Percentiles rank a stretch among this genome's conserved stretches.
phyloP scores from a whole-genome alignment of 225 moss, liverwort and hornwort genomes.

The Pleurozium schreberi region DNA sequence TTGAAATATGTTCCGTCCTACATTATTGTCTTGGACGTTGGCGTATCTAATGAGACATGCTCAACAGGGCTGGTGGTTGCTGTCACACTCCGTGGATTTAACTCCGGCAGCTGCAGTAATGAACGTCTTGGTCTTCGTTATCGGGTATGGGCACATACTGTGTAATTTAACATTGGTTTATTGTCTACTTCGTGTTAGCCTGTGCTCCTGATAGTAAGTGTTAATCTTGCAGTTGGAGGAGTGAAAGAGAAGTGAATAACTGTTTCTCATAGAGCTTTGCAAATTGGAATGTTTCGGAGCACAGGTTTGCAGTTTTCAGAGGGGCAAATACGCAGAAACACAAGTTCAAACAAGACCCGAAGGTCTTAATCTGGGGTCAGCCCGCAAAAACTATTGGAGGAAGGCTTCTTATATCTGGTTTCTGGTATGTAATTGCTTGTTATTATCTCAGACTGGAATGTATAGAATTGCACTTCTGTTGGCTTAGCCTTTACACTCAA shows the following conservation, averaged over 20 bases:
- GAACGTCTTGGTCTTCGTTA: conserved; percentile 49
- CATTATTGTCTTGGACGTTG: background rate
- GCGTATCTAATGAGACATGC: background rate
- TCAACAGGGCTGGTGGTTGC: conserved; percentile 83
- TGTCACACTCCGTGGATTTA: conserved; percentile 52
- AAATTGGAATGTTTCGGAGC: background rate
- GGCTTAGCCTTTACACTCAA: background rate
- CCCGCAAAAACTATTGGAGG: conserved; percentile 70
- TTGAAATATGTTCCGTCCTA: background rate
- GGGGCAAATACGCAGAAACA: conserved; percentile 96
- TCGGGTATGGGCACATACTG: conserved; percentile 34
- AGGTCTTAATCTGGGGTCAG: conserved; percentile 75
- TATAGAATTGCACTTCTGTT: background rate
- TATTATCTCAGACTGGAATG: background rate
- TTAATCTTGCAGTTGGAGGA: background rate
- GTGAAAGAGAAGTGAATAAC: background rate
- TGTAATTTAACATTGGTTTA: background rate
- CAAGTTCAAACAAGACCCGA: conserved; percentile 76
- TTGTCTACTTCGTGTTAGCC: background rate
- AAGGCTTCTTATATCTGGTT: conserved; percentile 76
- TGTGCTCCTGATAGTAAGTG: background rate
- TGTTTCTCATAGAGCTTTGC: background rate
- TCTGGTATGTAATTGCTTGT: conserved; percentile 46
- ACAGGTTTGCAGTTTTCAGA: conserved; percentile 81
- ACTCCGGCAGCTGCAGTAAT: conserved; percentile 30